Evolutionary conservation across 2,329 filamentous ascomycete genomes (phyloP).

Genomic region (Shiraia bambusicola): DNA sequence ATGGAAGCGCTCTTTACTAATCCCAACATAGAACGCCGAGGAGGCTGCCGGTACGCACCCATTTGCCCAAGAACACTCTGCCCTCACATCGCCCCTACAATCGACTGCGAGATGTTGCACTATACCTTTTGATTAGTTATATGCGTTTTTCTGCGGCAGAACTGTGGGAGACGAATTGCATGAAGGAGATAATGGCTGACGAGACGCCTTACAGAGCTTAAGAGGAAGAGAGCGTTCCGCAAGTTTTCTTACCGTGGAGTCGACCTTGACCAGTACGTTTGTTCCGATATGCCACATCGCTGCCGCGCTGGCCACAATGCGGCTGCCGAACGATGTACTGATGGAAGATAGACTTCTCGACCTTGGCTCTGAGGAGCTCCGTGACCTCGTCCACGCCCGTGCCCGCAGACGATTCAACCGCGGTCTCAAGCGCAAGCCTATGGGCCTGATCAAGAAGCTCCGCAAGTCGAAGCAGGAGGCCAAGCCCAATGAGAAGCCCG

Average conservation of each 20-base stretch:
- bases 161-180: conserved; percentile 1
- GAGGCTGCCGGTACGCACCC: conserved; percentile 75
- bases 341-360: conserved; percentile 78
- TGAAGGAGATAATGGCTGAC: conserved; percentile 29
- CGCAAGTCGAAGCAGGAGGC: conserved; percentile 71
- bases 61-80: conserved; percentile 11
- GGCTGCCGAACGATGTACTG: conserved; percentile 15
- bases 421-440: conserved; percentile 98
- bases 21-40: conserved; percentile 75
- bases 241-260: conserved; percentile 99
- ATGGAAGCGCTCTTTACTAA: conserved; percentile 22
- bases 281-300: conserved; percentile 6
- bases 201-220: conserved; percentile 68
- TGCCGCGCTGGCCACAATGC: conserved; percentile 1
- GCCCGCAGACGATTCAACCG: conserved; percentile 99
- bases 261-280: conserved; percentile 95
- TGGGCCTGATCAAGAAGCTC: conserved; percentile 99
- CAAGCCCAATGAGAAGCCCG: conserved; percentile 96
- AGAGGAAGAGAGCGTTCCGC: conserved; percentile 99
- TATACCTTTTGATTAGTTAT: neutral
- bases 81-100: conserved; percentile 5
- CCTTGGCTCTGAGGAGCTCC: conserved; percentile 96
- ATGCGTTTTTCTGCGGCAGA: neutral
- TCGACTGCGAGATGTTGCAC: conserved; percentile 11
- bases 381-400: conserved; percentile 98